Conservation (phyloP, 176 grass and related monocot genomes). For the Otatea glauca region DNA sequence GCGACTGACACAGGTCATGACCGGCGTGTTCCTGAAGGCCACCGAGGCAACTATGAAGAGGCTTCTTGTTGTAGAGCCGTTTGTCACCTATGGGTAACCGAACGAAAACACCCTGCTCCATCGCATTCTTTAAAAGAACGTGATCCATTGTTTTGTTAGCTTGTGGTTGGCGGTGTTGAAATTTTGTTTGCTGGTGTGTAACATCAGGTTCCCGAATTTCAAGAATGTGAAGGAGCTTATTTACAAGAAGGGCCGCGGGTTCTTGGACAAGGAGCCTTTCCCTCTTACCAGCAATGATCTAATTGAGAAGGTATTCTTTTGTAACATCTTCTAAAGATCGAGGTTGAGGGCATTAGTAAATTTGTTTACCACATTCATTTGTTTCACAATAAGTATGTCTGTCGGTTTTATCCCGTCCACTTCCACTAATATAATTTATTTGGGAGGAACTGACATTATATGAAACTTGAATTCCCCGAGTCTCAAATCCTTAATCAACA, state of each 20-base stretch:
- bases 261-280: constrained; percentile 63
- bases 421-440: not conserved
- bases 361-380: not conserved
- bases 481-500: not conserved
- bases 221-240: constrained; percentile 93
- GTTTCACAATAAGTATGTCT: not conserved
- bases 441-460: not conserved
- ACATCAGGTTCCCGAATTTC: constrained; percentile 70
- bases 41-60: constrained; percentile 67
- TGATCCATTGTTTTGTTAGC: not conserved
- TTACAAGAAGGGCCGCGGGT: constrained; percentile 84
- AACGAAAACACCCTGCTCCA: constrained; percentile 5
- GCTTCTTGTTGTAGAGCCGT: constrained; percentile 82
- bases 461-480: not conserved
- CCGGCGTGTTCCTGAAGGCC: constrained; percentile 82
- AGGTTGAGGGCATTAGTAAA: not conserved
- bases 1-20: constrained; percentile 61
- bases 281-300: constrained; percentile 94
- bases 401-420: not conserved
- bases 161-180: not conserved
- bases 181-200: not conserved
- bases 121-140: not conserved
- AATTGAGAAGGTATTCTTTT: constrained; percentile 75
- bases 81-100: constrained; percentile 85
- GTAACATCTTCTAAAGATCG: not conserved